Conservation (phyloP, 192 early-diverging fungal species). For the Thamnidium elegans region DNA sequence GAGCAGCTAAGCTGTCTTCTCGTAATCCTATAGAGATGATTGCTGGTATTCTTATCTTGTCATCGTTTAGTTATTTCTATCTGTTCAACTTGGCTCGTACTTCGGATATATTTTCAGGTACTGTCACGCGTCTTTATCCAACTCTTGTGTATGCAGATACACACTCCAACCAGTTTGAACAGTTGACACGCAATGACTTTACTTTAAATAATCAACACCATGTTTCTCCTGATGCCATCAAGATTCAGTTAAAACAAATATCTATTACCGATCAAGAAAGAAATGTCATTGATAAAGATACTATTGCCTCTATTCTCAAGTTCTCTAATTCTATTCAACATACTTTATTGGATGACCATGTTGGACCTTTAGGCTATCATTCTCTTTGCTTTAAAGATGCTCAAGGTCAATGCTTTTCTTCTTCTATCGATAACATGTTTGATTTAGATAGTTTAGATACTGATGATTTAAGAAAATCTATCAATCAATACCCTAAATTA, state of each 20-base stretch:
- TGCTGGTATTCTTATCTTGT: conserved; percentile 63
- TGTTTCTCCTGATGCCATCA: conserved; percentile 43
- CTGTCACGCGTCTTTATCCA: conserved; percentile 38
- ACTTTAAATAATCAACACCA: background rate
- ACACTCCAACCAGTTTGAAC: background rate
- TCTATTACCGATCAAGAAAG: conserved; percentile 37
- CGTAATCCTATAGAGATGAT: conserved; percentile 83
- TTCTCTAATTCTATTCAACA: conserved; percentile 39
- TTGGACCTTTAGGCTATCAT: conserved; percentile 2
- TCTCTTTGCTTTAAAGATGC: conserved; percentile 38
- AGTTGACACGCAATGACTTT: background rate
- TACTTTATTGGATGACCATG: conserved; percentile 27
- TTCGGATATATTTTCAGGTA: conserved; percentile 60
- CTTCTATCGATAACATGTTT: background rate
- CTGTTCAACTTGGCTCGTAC: conserved; percentile 68
- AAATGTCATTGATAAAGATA: conserved; percentile 45
- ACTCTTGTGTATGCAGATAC: conserved; percentile 38
- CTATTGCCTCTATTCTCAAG: conserved; percentile 42
- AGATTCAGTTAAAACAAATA: conserved; percentile 58
- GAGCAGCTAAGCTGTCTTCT: conserved; percentile 50
- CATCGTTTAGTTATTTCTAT: conserved; percentile 74
- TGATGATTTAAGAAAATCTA: background rate
- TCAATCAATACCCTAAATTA: conserved; percentile 18
- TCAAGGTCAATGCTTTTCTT: conserved; percentile 22
- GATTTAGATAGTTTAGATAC: background rate